These are phyloP conservation scores for Diospyros kaki DNA, from an alignment of 148 eudicot genomes.

Conservation along the genomic window DNA sequence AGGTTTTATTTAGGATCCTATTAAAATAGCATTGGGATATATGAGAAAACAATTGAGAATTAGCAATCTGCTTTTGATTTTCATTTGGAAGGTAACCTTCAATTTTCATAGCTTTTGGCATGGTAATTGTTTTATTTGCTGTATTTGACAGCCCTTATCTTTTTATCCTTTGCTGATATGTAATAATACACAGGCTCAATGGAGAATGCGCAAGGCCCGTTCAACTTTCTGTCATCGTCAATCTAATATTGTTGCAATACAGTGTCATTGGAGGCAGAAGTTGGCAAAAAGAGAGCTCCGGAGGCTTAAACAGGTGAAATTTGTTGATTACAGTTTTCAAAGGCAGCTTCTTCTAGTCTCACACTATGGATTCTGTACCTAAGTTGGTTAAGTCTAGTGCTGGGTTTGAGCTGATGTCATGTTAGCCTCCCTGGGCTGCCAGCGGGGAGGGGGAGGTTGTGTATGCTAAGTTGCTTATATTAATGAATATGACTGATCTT, in stretches of 20 bases:
- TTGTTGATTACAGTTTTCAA: neutral
- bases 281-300: conserved; percentile 68
- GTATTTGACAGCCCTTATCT: neutral
- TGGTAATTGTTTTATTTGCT: neutral
- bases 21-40: neutral
- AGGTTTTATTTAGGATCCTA: neutral
- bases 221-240: conserved; percentile 56
- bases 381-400: too few relatives aligned
- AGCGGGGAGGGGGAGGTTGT: too few relatives aligned
- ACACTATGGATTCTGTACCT: too few relatives aligned
- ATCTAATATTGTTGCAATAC: conserved; percentile 67
- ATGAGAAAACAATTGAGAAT: neutral
- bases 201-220: conserved; percentile 75
- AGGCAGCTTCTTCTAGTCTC: neutral
- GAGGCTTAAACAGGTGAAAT: conserved; percentile 69
- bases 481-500: too few relatives aligned
- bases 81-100: neutral
- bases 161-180: conserved; percentile 2
- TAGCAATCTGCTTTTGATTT: neutral
- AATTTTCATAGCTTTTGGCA: neutral
- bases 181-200: conserved; percentile 50
- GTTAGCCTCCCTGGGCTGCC: too few relatives aligned
- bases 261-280: conserved; percentile 84
- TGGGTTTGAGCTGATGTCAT: too few relatives aligned
- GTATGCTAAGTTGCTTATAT: too few relatives aligned